These are phyloP conservation scores for Dactylonectria macrodidyma DNA, from an alignment of 2,329 filamentous ascomycete genomes.

Conservation along the genomic window DNA sequence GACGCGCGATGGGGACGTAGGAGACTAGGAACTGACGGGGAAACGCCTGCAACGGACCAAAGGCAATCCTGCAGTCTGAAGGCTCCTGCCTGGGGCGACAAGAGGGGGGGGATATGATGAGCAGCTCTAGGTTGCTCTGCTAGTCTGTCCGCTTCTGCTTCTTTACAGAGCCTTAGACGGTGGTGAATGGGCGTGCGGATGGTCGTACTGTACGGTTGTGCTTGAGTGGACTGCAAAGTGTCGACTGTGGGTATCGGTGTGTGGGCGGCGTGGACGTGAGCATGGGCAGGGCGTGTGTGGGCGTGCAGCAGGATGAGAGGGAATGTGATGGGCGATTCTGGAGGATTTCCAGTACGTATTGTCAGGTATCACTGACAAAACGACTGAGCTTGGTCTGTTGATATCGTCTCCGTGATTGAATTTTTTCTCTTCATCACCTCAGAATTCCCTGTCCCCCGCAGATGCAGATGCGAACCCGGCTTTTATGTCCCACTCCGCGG, in stretches of 20 bases:
- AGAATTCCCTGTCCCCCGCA: conserved; percentile 16
- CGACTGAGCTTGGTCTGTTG: conserved; percentile 8
- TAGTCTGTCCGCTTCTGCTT: conserved; percentile 25
- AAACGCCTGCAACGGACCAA: conserved; percentile 47
- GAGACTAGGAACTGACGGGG: conserved; percentile 27
- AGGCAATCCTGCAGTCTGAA: conserved; percentile 32
- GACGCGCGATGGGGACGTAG: conserved; percentile 20
- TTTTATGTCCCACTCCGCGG: conserved; percentile 26
- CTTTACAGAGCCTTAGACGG: conserved; percentile 21
- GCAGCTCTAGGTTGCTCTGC: conserved; percentile 25
- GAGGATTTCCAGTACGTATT: conserved; percentile 7
- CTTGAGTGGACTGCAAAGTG: conserved; percentile 4
- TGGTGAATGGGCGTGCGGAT: conserved; percentile 12
- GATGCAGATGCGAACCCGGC: conserved; percentile 30
- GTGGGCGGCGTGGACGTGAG: neutral
- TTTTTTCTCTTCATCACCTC: conserved; percentile 8
- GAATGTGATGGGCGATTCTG: neutral
- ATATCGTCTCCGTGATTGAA: neutral
- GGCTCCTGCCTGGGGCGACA: conserved; percentile 29
- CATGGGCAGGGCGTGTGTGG: neutral
- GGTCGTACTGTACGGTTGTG: neutral
- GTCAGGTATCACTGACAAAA: conserved; percentile 16
- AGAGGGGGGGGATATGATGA: conserved; percentile 13
- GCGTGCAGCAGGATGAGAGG: neutral
- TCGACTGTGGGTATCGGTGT: conserved; percentile 4